Evolutionary conservation across 148 eudicot genomes (phyloP).

Genomic region (Rhododendron molle): DNA sequence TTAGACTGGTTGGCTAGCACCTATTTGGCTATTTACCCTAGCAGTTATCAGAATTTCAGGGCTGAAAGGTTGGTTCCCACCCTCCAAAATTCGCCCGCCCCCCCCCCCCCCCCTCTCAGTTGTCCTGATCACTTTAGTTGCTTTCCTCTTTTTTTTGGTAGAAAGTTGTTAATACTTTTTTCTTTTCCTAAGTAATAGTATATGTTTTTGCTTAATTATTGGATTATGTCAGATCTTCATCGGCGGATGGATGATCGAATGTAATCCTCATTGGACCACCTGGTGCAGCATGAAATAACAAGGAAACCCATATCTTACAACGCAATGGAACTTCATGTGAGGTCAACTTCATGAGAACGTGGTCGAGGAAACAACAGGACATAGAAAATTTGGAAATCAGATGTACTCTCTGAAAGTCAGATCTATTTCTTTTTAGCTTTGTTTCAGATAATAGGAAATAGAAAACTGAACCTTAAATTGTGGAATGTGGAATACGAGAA

Average conservation of each 20-base stretch:
- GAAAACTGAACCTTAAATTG: neutral
- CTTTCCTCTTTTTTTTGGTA: neutral
- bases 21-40: neutral
- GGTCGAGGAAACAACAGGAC: neutral
- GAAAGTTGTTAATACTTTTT: neutral
- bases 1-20: slow-evolving; percentile 7
- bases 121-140: neutral
- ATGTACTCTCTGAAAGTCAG: neutral
- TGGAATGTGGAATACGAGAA: neutral
- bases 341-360: neutral
- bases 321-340: neutral
- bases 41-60: neutral
- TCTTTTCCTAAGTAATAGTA: too few species aligned
- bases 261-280: neutral
- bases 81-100: neutral
- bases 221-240: neutral
- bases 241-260: neutral
- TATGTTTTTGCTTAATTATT: neutral
- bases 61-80: neutral
- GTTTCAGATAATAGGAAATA: neutral
- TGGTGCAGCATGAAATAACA: neutral
- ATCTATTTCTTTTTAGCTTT: neutral
- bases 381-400: neutral
- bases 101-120: neutral
- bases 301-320: neutral